Percentiles rank a stretch among this genome's conserved stretches.
Conservation (phyloP, 108 stramenopile species). For the Nannochloropsis oceanica region DNA sequence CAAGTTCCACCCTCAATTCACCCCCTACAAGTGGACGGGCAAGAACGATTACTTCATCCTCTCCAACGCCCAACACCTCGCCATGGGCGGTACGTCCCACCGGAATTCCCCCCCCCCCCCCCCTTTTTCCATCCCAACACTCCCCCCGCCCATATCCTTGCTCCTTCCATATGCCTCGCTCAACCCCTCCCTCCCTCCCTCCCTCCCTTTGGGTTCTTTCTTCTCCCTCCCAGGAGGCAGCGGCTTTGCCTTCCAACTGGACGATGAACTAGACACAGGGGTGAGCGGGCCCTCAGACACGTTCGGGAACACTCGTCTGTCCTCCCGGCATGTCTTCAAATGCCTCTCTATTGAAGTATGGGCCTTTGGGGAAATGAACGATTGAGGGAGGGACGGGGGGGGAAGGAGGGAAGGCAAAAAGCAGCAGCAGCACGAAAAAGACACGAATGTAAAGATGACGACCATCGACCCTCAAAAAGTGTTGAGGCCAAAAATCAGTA, state of each 20-base stretch:
- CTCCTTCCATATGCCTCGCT: too few species aligned
- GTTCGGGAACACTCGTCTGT: slow-evolving; percentile 25
- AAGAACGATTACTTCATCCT: slow-evolving; percentile 25
- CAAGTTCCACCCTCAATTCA: slow-evolving; percentile 26
- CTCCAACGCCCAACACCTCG: slow-evolving; percentile 18
- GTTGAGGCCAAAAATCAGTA: too few species aligned
- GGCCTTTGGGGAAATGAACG: neutral
- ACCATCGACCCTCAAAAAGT: too few species aligned
- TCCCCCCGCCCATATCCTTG: too few species aligned
- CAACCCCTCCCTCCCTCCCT: neutral
- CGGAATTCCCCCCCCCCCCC: too few species aligned
- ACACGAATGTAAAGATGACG: too few species aligned
- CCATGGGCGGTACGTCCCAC: slow-evolving; percentile 25
- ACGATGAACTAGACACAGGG: slow-evolving; percentile 31
- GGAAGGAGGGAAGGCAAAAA: too few species aligned
- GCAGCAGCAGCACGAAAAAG: too few species aligned
- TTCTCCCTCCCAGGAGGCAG: slow-evolving; percentile 29
- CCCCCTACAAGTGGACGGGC: slow-evolving; percentile 26
- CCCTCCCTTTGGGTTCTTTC: too few species aligned
- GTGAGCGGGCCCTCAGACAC: slow-evolving; percentile 21
- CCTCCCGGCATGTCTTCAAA: slow-evolving; percentile 31
- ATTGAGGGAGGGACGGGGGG: neutral
- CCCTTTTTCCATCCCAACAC: neutral
- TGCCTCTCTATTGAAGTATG: neutral
- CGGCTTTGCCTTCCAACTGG: slow-evolving; percentile 33